Evolutionary conservation across 768 basidiomycete genomes (phyloP), one percentile per base, ranked within the genome.

Genomic region (Pleurotus ostreatus): DNA sequence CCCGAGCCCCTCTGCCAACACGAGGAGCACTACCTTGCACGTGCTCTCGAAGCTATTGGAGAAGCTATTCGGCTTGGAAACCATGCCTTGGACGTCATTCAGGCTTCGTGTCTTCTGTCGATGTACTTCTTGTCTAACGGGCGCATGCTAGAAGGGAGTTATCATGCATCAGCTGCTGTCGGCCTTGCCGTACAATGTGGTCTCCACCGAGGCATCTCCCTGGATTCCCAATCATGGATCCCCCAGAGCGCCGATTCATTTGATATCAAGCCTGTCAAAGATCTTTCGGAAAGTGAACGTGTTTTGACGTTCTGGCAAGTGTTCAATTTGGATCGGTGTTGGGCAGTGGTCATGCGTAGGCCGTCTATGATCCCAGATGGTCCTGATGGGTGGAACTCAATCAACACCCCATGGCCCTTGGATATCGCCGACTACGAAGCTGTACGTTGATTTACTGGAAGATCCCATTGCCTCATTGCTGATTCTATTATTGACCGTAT

Each of bases 271-370:
- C 86, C 83, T 2, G 71, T 81, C 1, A 82, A 81, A 65, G 71
- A 78, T 40, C 67, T 85, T 47, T 82, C 84, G 60, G 84, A 85
- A 45, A 86, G 85, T 46, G 88, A 91, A 65, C 77, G 87, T 41
- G 84, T 90, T 55, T 68, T 85, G 39, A 78, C 89, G 0, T 93
- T 93, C 62, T 93, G 90, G 90, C 88, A 91, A 65, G 87, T 89
- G 9, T 93, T 84, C 69, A 82, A 83, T 62, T 74, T 92, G 60
- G 90, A 93, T 68, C 81, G 85, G 26, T 89, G 88, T 64, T 91
- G 89, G 88, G 89, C 89, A 18, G 83, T 86, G 4, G 80, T 83
- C 8, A 77, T 91, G 5, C 84, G 82, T 26, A 85, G 85, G 59
- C 87, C 88, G 4, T 72, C 76, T 8, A 74, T 83, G 41, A 82